Conservation (phyloP, 208 protist species). For the Trypanosoma mega region DNA sequence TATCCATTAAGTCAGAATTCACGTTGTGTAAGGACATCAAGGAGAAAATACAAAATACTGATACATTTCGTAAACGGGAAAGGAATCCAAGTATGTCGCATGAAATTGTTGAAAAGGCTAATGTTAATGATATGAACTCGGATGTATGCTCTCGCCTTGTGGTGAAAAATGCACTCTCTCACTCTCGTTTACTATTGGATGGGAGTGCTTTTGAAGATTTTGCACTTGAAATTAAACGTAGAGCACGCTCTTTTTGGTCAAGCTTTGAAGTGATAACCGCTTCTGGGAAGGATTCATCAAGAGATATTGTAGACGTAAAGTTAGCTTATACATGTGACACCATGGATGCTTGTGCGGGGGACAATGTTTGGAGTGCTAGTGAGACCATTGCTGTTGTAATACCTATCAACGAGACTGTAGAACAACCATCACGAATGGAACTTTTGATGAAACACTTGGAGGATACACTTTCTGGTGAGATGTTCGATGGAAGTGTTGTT, state of each 20-base stretch:
- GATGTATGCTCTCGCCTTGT: slow-evolving; percentile 22
- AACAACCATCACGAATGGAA: slow-evolving; percentile 24
- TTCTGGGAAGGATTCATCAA: background rate
- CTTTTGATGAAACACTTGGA: slow-evolving; percentile 60
- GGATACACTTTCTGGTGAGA: slow-evolving; percentile 53
- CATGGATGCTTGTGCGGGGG: background rate
- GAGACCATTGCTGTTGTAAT: slow-evolving; percentile 20
- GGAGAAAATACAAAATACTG: background rate
- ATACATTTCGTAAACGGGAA: slow-evolving; percentile 18
- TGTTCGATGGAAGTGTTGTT: slow-evolving; percentile 72
- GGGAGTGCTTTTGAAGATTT: slow-evolving; percentile 53
- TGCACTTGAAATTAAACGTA: slow-evolving; percentile 16
- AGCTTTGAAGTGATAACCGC: slow-evolving; percentile 19
- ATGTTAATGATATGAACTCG: background rate
- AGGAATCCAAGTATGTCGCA: background rate
- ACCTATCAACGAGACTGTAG: slow-evolving; percentile 6
- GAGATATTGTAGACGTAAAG: slow-evolving; percentile 7
- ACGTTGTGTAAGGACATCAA: background rate
- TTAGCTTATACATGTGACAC: slow-evolving; percentile 15
- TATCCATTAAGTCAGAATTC: background rate
- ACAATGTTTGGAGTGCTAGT: slow-evolving; percentile 7
- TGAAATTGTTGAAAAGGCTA: slow-evolving; percentile 1
- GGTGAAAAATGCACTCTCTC: slow-evolving; percentile 61
- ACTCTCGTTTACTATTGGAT: slow-evolving; percentile 50
- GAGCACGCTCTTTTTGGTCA: slow-evolving; percentile 19